phyloP scores from a whole-genome alignment of 2,329 filamentous ascomycete species.

The Colletotrichum sp. region DNA sequence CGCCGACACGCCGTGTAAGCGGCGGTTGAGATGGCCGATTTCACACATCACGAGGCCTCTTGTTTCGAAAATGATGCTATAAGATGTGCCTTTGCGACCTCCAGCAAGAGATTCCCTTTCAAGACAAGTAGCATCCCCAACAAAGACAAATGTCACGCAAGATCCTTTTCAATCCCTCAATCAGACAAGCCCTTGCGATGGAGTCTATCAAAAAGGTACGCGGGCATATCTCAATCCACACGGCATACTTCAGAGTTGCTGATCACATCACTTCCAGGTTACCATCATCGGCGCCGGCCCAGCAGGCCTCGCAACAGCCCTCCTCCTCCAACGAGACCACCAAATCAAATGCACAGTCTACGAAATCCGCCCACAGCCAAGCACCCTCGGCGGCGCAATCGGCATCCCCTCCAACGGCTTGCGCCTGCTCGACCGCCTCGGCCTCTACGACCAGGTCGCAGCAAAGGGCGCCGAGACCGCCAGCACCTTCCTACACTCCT shows the following conservation, averaged over 20 bases:
- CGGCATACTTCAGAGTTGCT: neutral
- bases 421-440: neutral
- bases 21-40: neutral
- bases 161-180: neutral
- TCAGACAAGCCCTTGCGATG: neutral
- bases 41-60: neutral
- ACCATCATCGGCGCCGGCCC: constrained; percentile 30
- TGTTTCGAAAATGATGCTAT: neutral
- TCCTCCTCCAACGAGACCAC: neutral
- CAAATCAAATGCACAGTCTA: neutral
- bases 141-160: neutral
- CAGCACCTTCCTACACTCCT: neutral
- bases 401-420: constrained; percentile 12
- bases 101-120: neutral
- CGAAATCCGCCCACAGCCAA: neutral
- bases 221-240: neutral
- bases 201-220: neutral
- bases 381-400: neutral
- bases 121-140: neutral
- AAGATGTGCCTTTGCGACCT: neutral
- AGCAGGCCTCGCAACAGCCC: constrained; percentile 20
- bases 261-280: neutral
- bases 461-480: constrained; percentile 1
- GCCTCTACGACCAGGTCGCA: neutral
- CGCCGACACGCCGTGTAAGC: neutral